Conservation (phyloP, 306 rosid genomes). For the Quercus alba region DNA sequence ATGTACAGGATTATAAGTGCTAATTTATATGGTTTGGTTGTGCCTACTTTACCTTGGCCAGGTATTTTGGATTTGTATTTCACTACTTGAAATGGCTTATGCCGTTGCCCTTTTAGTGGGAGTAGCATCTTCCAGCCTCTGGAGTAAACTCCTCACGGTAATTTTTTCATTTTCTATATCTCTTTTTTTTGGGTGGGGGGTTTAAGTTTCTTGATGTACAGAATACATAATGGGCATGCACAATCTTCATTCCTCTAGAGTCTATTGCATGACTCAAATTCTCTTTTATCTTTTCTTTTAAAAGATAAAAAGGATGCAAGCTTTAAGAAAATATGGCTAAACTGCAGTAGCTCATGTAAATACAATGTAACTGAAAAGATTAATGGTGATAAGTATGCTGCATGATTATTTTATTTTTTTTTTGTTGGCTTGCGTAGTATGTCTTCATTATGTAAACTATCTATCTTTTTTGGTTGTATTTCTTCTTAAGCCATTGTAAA, state of each 20-base stretch:
- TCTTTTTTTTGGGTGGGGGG: not conserved
- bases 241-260: not conserved
- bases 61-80: conserved; percentile 93
- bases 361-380: not conserved
- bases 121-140: conserved; percentile 59
- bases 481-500: not conserved
- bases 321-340: not conserved
- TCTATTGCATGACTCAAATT: not conserved
- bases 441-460: not conserved
- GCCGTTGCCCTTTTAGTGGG: conserved; percentile 71
- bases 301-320: not conserved
- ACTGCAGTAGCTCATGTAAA: not conserved
- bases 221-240: not conserved
- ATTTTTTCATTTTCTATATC: conserved; percentile 7
- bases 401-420: not conserved
- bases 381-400: not conserved
- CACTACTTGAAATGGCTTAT: conserved; percentile 85
- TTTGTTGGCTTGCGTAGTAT: not conserved
- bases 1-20: conserved; percentile 8
- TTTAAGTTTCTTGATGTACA: not conserved
- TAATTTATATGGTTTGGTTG: not conserved
- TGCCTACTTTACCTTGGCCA: conserved; percentile 38
- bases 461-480: not conserved
- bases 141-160: conserved; percentile 87
- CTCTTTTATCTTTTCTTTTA: not conserved